phyloP scores from a whole-genome alignment of 2,329 filamentous ascomycete genomes.

The Thermothelomyces thermophilus region DNA sequence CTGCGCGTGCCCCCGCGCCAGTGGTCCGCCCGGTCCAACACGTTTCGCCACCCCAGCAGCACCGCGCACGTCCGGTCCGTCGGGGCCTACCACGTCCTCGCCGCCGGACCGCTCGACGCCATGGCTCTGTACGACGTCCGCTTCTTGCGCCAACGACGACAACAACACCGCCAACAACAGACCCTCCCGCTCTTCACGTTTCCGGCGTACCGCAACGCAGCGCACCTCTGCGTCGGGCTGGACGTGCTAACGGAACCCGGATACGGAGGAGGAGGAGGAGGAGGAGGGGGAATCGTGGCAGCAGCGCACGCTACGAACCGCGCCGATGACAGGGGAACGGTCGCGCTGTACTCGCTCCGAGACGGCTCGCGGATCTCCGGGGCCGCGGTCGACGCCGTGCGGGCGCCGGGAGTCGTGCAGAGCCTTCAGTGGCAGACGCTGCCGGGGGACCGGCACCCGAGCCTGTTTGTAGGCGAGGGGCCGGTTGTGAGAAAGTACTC shows the following conservation, averaged over 20 bases:
- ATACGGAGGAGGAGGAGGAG: conserved; percentile 22
- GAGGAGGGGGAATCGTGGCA: not conserved
- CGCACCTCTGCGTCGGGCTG: conserved; percentile 43
- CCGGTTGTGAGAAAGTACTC: conserved; percentile 38
- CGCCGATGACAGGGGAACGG: conserved; percentile 23
- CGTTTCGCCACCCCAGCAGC: conserved; percentile 28
- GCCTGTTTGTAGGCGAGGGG: conserved; percentile 41
- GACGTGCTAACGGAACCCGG: conserved; percentile 32
- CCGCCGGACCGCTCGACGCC: conserved; percentile 42
- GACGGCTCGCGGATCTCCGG: conserved; percentile 36
- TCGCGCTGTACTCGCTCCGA: conserved; percentile 44
- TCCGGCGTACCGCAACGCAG: conserved; percentile 43
- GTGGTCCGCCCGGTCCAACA: conserved; percentile 19
- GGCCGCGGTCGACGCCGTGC: conserved; percentile 22
- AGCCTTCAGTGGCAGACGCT: conserved; percentile 41
- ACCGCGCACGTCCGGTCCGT: conserved; percentile 44
- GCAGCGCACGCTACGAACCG: not conserved
- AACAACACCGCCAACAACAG: conserved; percentile 2
- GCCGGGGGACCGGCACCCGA: conserved; percentile 38
- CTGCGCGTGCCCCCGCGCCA: conserved; percentile 31
- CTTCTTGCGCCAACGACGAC: conserved; percentile 25
- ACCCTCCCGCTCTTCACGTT: conserved; percentile 42
- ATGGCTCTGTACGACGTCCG: conserved; percentile 55
- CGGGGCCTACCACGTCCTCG: conserved; percentile 44
- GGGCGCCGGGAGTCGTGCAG: conserved; percentile 30